phyloP scores from a whole-genome alignment of 1,284 basidiomycete species.

The Papiliotrema flavescens region DNA sequence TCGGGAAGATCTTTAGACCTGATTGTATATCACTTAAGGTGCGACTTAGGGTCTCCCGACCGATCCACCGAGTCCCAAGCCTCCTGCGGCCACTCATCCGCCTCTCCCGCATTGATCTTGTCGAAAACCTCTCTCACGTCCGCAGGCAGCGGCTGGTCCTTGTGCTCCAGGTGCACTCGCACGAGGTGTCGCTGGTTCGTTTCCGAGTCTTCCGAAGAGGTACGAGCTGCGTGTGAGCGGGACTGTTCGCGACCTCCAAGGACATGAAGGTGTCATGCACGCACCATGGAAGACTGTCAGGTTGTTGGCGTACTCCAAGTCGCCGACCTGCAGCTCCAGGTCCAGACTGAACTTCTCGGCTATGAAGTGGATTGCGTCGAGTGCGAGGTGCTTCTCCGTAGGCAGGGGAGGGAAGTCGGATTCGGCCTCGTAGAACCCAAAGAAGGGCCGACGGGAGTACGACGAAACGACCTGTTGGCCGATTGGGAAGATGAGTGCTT shows the following conservation, averaged over 20 bases:
- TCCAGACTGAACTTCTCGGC: constrained; percentile 25
- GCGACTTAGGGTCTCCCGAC: no score
- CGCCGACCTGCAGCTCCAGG: constrained; percentile 24
- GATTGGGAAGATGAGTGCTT: constrained; percentile 14
- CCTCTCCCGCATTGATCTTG: background rate
- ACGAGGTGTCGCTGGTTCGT: constrained; percentile 20
- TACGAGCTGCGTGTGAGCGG: constrained; percentile 6
- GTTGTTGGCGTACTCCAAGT: constrained; percentile 32
- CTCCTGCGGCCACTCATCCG: constrained; percentile 11
- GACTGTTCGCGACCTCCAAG: background rate
- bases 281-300: constrained; percentile 24
- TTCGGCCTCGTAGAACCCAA: constrained; percentile 28
- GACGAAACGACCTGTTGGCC: constrained; percentile 16
- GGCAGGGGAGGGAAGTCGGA: constrained; percentile 19
- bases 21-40: no score
- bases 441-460: constrained; percentile 28
- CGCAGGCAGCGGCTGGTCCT: constrained; percentile 10
- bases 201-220: constrained; percentile 16
- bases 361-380: constrained; percentile 30
- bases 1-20: no score
- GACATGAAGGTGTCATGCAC: background rate
- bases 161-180: constrained; percentile 17
- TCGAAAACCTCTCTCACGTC: background rate
- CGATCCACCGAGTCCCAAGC: constrained; percentile 12
- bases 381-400: constrained; percentile 23